Evolutionary conservation across 2,329 filamentous ascomycete species (phyloP), one percentile per base, ranked within the genome.

Genomic region (Colletotrichum sp.): DNA sequence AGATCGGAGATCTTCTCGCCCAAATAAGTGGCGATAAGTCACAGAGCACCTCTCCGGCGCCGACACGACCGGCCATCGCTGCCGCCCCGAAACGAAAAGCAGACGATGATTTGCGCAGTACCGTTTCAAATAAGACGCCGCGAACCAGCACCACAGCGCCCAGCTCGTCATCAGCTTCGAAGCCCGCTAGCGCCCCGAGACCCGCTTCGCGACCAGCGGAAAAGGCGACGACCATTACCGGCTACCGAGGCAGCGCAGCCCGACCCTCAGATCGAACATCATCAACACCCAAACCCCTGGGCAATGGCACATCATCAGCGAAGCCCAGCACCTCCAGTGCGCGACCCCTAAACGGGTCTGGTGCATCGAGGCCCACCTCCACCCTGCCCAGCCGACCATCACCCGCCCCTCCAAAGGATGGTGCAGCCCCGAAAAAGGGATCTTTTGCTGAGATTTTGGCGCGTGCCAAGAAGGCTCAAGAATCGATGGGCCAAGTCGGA

Each of bases 371-470:
- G 52, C 32, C 60, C 34, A 59, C 57, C 24, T 26, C 24, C 39
- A 70, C 65, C 6, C 57, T 55, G 13, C 71, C 69, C 34, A 70
- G 61, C 55, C 77, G 28, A 28, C 68, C 59, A 64, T 82, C 85
- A 6, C 85, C 76, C 82, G 87, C 85, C 82, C 87, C 83, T 21
- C 80, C 82, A 2, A 81, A 86, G 6, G 85, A 85, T 74, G 82
- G 71, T 13, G 67, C 86, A 4, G 85, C 90, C 3, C 92, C 92
- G 2, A 95, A 95, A 83, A 94, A 94, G 81, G 93, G 93, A 3
- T 94, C 93, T 0, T 96, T 92, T 82, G 91, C 92, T 48, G 94
- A 95, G 80, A 93, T 95, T 75, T 89, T 96, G 85, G 93, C 93
- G 71, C 90, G 93, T 78, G 94, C 92, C 36, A 92, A 94, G 80